phyloP scores from a whole-genome alignment of 306 rosid species.

The Albizia julibrissin region DNA sequence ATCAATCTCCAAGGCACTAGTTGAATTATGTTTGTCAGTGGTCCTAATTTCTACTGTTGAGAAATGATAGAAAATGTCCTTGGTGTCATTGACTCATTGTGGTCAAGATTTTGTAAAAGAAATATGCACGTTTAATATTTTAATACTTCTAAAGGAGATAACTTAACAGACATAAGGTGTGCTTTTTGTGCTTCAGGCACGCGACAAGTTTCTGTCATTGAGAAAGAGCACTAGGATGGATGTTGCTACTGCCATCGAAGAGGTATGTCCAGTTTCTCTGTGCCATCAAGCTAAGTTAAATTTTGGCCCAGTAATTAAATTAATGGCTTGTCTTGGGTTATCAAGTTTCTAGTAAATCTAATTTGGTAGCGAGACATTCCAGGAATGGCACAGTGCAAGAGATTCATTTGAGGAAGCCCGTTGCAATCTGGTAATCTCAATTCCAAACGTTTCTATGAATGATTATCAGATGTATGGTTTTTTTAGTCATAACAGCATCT shows the following conservation, averaged over 20 bases:
- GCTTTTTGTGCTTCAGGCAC: constrained; percentile 64
- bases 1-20: constrained; percentile 11
- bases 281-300: background rate
- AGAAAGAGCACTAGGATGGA: constrained; percentile 78
- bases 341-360: constrained; percentile 56
- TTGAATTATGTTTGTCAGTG: constrained; percentile 23
- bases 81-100: background rate
- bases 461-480: constrained; percentile 28
- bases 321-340: constrained; percentile 39
- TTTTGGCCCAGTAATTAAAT: constrained; percentile 22
- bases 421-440: constrained; percentile 71
- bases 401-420: constrained; percentile 78
- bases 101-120: constrained; percentile 6
- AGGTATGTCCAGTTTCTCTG: constrained; percentile 52
- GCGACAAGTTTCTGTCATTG: constrained; percentile 76
- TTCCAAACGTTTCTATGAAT: constrained; percentile 27
- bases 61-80: constrained; percentile 15
- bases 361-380: constrained; percentile 70
- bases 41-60: constrained; percentile 7
- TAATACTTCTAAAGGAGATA: background rate
- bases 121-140: background rate
- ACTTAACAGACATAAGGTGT: constrained; percentile 26
- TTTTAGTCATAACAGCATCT: constrained; percentile 33
- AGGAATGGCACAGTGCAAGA: constrained; percentile 76
- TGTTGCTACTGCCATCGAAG: constrained; percentile 60